Percentiles rank a stretch among this genome's conserved stretches.
phyloP scores from a whole-genome alignment of 768 basidiomycete genomes.

The Leccinum longicurvipes region DNA sequence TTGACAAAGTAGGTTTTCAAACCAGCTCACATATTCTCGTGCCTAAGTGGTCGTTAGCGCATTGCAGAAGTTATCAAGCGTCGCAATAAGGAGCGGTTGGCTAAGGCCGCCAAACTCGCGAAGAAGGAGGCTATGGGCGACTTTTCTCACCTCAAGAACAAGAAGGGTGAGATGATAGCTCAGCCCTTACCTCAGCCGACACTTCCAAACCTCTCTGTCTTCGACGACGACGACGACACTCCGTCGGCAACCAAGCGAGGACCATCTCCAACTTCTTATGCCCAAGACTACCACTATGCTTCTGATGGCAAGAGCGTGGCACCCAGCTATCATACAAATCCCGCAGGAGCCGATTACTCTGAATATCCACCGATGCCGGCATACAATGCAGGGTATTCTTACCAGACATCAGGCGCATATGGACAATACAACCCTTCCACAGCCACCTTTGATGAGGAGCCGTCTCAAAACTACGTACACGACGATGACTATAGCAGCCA shows the following conservation, averaged over 20 bases:
- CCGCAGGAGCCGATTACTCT: conserved; percentile 40
- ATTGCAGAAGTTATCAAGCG: conserved; percentile 92
- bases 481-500: conserved; percentile 72
- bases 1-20: conserved; percentile 73
- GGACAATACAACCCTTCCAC: conserved; percentile 59
- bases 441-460: conserved; percentile 52
- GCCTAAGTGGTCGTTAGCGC: conserved; percentile 49
- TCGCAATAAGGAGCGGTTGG: conserved; percentile 81
- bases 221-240: conserved; percentile 62
- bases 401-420: conserved; percentile 49
- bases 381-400: conserved; percentile 62
- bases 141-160: conserved; percentile 88
- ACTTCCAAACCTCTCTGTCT: conserved; percentile 85
- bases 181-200: conserved; percentile 90
- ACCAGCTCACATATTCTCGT: conserved; percentile 2
- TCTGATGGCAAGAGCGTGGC: conserved; percentile 44
- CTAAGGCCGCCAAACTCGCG: conserved; percentile 75
- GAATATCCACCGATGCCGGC: conserved; percentile 74
- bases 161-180: conserved; percentile 81
- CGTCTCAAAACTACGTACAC: conserved; percentile 45
- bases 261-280: conserved; percentile 51
- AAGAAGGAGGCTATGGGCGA: conserved; percentile 92
- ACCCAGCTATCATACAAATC: conserved; percentile 34
- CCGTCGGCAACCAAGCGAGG: conserved; percentile 55
- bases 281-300: conserved; percentile 54